These are phyloP conservation scores for Penicillium sp. DNA, from an alignment of 2,329 filamentous ascomycete genomes.

Conservation along the genomic window DNA sequence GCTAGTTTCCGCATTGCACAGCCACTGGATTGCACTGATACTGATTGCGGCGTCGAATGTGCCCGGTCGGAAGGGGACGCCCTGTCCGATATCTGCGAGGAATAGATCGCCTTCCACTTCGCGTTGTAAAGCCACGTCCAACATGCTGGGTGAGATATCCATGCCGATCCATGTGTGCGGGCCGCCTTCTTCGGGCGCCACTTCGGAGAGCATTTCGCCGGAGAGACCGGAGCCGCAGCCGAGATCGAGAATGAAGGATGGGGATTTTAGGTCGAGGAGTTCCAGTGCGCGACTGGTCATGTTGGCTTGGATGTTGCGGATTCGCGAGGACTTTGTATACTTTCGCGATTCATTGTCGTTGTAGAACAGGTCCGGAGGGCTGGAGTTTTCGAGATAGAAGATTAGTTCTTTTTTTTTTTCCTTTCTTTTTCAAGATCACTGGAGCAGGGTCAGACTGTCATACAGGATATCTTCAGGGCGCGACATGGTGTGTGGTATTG, in stretches of 20 bases:
- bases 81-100: conserved; percentile 91
- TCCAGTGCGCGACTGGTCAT: conserved; percentile 95
- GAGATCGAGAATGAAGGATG: conserved; percentile 91
- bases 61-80: conserved; percentile 87
- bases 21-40: conserved; percentile 96
- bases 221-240: conserved; percentile 94
- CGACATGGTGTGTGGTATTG: conserved; percentile 66
- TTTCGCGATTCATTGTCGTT: conserved; percentile 93
- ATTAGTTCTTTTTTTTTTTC: conserved; percentile 20
- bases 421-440: background rate
- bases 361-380: conserved; percentile 95
- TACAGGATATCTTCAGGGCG: conserved; percentile 94
- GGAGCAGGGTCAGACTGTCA: conserved; percentile 27
- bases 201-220: conserved; percentile 83
- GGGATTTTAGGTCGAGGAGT: conserved; percentile 74
- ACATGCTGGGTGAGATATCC: conserved; percentile 93
- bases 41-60: conserved; percentile 92
- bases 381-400: conserved; percentile 37
- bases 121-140: conserved; percentile 87
- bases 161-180: conserved; percentile 97
- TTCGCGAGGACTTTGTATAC: conserved; percentile 94
- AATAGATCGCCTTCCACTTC: conserved; percentile 94
- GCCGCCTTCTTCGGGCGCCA: conserved; percentile 67
- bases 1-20: conserved; percentile 90
- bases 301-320: conserved; percentile 87